Conservation (phyloP, 257 asterid species). For the Lavandula angustifolia region DNA sequence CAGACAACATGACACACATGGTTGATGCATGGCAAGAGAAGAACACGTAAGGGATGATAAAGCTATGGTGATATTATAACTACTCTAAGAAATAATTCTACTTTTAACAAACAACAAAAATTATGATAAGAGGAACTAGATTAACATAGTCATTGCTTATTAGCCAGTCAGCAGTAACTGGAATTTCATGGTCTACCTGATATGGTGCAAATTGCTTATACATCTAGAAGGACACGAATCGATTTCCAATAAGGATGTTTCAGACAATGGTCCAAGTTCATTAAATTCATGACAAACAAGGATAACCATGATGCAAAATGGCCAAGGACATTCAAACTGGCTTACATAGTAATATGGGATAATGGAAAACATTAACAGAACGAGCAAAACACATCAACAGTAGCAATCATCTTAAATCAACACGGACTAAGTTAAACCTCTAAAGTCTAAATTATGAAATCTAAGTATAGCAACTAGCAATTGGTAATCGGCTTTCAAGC, state of each 20-base stretch:
- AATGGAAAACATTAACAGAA: not conserved
- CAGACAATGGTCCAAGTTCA: no score
- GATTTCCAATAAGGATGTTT: no score
- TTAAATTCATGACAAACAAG: no score
- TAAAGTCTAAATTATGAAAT: not conserved
- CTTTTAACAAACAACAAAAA: not conserved
- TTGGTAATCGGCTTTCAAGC: constrained; percentile 12
- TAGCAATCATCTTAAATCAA: constrained; percentile 23
- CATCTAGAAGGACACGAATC: constrained; percentile 4
- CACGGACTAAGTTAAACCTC: constrained; percentile 1
- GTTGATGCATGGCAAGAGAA: constrained; percentile 1
- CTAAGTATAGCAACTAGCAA: not conserved
- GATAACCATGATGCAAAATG: not conserved
- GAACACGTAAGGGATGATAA: not conserved
- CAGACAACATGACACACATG: not conserved
- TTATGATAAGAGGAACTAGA: not conserved
- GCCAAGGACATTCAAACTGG: constrained; percentile 18
- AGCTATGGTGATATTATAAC: constrained; percentile 11
- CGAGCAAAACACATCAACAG: not conserved
- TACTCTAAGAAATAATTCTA: constrained; percentile 1
- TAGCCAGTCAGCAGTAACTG: constrained; percentile 13
- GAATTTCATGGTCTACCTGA: not conserved
- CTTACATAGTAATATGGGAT: no score
- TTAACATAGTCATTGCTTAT: not conserved
- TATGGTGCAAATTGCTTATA: constrained; percentile 8